A percentile compares a stretch with the other conserved stretches of the same genome.
Evolutionary conservation across 371 early-diverging fungal genomes (phyloP).

Genomic region (Umbelopsis sp.): DNA sequence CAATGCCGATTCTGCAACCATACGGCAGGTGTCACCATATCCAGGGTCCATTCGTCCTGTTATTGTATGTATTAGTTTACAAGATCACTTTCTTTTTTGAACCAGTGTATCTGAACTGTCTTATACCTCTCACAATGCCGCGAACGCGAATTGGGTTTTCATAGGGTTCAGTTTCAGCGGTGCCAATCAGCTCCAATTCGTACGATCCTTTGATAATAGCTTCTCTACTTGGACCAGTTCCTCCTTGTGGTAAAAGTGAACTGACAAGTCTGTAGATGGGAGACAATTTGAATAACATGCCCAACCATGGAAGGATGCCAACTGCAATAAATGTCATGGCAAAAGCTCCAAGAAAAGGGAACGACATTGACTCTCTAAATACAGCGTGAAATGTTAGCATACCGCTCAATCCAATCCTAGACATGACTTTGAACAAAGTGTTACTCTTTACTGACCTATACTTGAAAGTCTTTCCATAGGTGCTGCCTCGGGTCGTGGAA

Average conservation of each 20-base stretch:
- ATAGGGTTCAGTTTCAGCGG: slow-evolving; percentile 45
- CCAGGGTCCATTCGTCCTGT: slow-evolving; percentile 69
- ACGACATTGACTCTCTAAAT: slow-evolving; percentile 57
- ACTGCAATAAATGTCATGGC: slow-evolving; percentile 40
- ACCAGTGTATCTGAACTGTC: slow-evolving; percentile 8
- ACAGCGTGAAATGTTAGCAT: not conserved
- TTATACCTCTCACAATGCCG: slow-evolving; percentile 58
- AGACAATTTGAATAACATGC: slow-evolving; percentile 37
- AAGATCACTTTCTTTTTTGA: not conserved
- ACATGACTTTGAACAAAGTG: too few species aligned
- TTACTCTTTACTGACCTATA: slow-evolving; percentile 38
- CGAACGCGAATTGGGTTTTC: slow-evolving; percentile 52
- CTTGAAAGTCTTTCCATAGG: slow-evolving; percentile 60
- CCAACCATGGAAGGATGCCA: slow-evolving; percentile 34
- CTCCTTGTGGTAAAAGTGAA: slow-evolving; percentile 54
- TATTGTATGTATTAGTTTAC: slow-evolving; percentile 5
- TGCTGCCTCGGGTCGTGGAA: slow-evolving; percentile 40
- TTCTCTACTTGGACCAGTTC: slow-evolving; percentile 64
- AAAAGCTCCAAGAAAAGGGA: slow-evolving; percentile 44
- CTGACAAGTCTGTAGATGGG: slow-evolving; percentile 50
- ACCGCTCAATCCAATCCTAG: too few species aligned
- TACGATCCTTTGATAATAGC: slow-evolving; percentile 48
- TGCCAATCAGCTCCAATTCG: slow-evolving; percentile 52
- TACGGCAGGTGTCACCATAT: slow-evolving; percentile 72
- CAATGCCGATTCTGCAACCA: slow-evolving; percentile 65